Conservation (phyloP, 164 flowering plant species). For the Warburgia ugandensis region DNA sequence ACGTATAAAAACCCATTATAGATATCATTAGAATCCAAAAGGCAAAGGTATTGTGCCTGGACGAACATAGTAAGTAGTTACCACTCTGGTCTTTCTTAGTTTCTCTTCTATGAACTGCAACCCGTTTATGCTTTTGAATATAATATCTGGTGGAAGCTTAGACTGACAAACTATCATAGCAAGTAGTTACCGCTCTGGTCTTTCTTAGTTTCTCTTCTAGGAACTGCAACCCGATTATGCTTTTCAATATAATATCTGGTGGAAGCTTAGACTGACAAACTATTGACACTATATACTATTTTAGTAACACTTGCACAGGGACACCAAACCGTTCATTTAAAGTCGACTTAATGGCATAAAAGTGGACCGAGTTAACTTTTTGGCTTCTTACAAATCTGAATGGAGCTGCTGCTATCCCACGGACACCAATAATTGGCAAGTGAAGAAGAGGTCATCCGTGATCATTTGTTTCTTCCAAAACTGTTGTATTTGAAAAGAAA, state of each 20-base stretch:
- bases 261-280: slow-evolving; percentile 17
- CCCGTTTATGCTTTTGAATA: too few species aligned
- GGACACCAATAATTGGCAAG: background rate
- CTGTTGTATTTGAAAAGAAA: background rate
- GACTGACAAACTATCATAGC: slow-evolving; percentile 16
- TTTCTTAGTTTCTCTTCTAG: too few species aligned
- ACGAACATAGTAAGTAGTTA: too few species aligned
- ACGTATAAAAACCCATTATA: too few species aligned
- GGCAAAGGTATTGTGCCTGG: too few species aligned
- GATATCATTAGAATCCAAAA: too few species aligned
- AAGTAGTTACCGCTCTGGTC: too few species aligned
- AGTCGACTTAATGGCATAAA: background rate
- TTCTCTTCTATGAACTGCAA: too few species aligned
- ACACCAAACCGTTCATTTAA: background rate
- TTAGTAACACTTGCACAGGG: background rate
- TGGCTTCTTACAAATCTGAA: background rate
- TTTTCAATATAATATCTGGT: too few species aligned
- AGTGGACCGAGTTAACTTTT: background rate
- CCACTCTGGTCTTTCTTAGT: too few species aligned
- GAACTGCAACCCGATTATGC: too few species aligned
- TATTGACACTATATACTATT: slow-evolving; percentile 1
- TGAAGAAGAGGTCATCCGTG: background rate
- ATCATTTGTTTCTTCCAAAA: background rate
- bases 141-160: slow-evolving; percentile 15
- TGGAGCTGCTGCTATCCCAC: background rate